A percentile compares a stretch with the other conserved stretches of the same genome.
Conservation (phyloP, 805 yeast species). For the Spathaspora gorwiae region DNA sequence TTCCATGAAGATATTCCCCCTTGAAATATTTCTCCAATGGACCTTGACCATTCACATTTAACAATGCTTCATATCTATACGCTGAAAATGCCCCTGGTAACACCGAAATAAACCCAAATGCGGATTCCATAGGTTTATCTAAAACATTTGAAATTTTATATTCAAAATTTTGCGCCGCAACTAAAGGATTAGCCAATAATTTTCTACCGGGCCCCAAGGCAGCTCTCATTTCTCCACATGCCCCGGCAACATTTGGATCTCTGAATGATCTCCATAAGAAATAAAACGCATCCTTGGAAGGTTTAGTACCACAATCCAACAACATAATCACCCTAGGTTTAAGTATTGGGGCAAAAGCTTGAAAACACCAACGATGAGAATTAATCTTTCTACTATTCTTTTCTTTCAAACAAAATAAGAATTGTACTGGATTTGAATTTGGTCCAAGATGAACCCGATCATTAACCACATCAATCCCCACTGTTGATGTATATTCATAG, state of each 20-base stretch:
- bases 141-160: conserved; percentile 92
- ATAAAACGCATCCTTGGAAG: conserved; percentile 77
- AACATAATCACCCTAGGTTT: conserved; percentile 80
- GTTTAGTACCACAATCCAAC: conserved; percentile 93
- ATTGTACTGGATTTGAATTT: conserved; percentile 74
- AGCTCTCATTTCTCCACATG: conserved; percentile 95
- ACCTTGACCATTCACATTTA: conserved; percentile 67
- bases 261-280: conserved; percentile 86
- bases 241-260: conserved; percentile 84
- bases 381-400: conserved; percentile 85
- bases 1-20: conserved; percentile 78
- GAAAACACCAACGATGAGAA: conserved; percentile 95
- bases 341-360: conserved; percentile 80
- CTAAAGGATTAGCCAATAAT: conserved; percentile 71
- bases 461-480: conserved; percentile 71
- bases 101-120: conserved; percentile 90
- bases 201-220: conserved; percentile 58
- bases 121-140: conserved; percentile 94
- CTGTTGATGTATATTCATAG: conserved; percentile 90
- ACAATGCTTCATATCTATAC: conserved; percentile 77
- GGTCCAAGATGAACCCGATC: conserved; percentile 64
- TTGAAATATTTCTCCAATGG: conserved; percentile 88
- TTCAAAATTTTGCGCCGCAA: conserved; percentile 96
- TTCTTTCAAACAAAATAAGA: conserved; percentile 86
- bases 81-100: conserved; percentile 97